Conservation (phyloP, 129 eudicot genomes). For the Lactuca sativa region DNA sequence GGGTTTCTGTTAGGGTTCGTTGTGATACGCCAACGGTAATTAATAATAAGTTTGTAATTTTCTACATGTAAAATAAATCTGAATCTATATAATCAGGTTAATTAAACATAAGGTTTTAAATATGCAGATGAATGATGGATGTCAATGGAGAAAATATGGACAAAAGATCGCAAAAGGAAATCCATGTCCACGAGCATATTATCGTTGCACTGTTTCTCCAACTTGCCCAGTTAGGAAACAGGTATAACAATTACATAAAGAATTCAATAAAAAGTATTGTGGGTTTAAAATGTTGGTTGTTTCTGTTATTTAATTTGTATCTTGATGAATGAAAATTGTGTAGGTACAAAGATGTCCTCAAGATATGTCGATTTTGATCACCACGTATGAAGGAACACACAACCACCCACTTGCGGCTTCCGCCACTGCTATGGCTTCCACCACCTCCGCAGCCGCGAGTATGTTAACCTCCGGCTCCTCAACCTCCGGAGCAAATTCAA, state of each 20-base stretch:
- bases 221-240: conserved; percentile 91
- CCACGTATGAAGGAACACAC: conserved; percentile 93
- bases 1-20: conserved; percentile 96
- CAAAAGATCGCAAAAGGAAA: conserved; percentile 93
- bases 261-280: background rate
- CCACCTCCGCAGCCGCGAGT: conserved; percentile 80
- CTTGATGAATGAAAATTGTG: conserved; percentile 1
- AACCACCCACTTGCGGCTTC: conserved; percentile 80
- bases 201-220: conserved; percentile 87
- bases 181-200: conserved; percentile 91
- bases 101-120: background rate
- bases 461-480: conserved; percentile 76
- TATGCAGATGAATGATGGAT: conserved; percentile 82
- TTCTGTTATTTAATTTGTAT: background rate
- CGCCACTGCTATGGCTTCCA: conserved; percentile 95
- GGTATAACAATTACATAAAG: conserved; percentile 31
- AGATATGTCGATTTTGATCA: conserved; percentile 83
- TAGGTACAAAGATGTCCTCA: conserved; percentile 92
- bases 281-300: background rate
- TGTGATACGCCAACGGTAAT: conserved; percentile 91
- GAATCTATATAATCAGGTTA: background rate
- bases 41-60: background rate
- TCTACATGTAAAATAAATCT: background rate
- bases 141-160: conserved; percentile 97
- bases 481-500: conserved; percentile 35